Base-by-base conservation (phyloP, 2,329 filamentous ascomycete genomes). In the Elsinoe fawcettii region DNA sequence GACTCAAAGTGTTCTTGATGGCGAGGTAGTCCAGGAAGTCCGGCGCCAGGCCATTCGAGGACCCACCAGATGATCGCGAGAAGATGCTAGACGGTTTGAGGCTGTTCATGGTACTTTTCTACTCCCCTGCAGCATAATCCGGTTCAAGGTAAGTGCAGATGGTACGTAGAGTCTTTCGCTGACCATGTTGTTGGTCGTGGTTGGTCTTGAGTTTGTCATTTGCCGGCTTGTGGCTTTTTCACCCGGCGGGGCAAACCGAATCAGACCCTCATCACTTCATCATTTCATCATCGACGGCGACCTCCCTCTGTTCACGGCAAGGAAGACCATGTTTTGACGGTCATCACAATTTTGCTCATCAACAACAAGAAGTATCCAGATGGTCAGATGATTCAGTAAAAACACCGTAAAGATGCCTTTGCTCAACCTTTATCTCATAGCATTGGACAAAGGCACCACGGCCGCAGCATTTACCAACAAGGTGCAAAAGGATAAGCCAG, bases 361-460 rank as follows among this genome's bases (percentile, higher is more conserved):
- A 16, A 20, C 20, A 20, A 2, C 16, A 43, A 20, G 39, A 20
- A 16, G 16, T 8, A 2, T 3, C 9, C 6, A 27, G 6, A 2
- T 51, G 46, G 5, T 51, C 4, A 14, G 20, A 4, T 51, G 22
- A n/a, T 34, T 23, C 2, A 32, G 22, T 20, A 14, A 51, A 12
- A 5, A 18, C 12, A 12, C 23, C 9, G 18, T 5, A 68, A 55
- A 41, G n/a, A 80, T 80, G 77, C 77, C 77, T 55, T 69, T 78
- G 60, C 75, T 73, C 61, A 75, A 75, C 1, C 62, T 79, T 47
- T 69, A 77, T 62, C 72, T 80, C 58, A 60, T 80, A 47, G 67
- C 73, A 25, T 71, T 80, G 2, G 61, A 66, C 14, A 56, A 60
- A 23, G 62, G 64, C 23, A 63, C 66, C 37, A 63, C 70, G 5